Evolutionary conservation across 2,329 filamentous ascomycete genomes (phyloP).

Genomic region (Aspergillus transmontanensis): DNA sequence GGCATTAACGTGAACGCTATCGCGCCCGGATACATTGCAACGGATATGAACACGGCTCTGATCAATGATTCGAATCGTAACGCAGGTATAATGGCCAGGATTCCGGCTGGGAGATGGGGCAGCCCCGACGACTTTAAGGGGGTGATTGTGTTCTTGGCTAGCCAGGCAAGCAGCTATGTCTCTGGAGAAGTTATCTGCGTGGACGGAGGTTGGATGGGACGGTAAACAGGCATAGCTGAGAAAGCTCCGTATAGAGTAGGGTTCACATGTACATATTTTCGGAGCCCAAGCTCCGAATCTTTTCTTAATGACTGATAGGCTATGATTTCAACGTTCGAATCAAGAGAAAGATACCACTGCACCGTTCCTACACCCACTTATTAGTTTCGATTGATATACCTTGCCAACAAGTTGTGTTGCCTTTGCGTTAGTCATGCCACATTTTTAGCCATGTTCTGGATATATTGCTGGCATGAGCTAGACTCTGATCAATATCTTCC

Average conservation of each 20-base stretch:
- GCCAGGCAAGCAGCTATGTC: constrained; percentile 76
- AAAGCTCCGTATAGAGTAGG: not conserved
- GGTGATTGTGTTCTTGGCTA: constrained; percentile 74
- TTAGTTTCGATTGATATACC: not conserved
- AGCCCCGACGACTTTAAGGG: constrained; percentile 86
- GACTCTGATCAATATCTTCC: not conserved
- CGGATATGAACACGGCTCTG: constrained; percentile 90
- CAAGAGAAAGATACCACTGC: not conserved
- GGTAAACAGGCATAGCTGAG: constrained; percentile 51
- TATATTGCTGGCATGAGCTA: constrained; percentile 7
- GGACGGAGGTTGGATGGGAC: constrained; percentile 91
- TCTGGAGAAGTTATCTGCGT: constrained; percentile 80
- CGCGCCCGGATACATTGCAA: constrained; percentile 85
- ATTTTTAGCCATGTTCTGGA: constrained; percentile 7
- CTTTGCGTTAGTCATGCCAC: constrained; percentile 14
- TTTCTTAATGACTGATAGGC: not conserved
- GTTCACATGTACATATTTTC: constrained; percentile 1
- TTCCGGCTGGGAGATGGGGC: constrained; percentile 84
- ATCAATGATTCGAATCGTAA: constrained; percentile 71
- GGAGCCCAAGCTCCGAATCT: not conserved
- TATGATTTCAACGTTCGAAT: not conserved
- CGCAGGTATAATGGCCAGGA: constrained; percentile 74
- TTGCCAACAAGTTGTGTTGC: constrained; percentile 9
- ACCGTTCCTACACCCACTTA: not conserved
- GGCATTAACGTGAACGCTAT: constrained; percentile 86